Percentiles rank a stretch among this genome's conserved stretches.
phyloP scores from a whole-genome alignment of 129 eudicot species.

The Gnaphalium uliginosum region DNA sequence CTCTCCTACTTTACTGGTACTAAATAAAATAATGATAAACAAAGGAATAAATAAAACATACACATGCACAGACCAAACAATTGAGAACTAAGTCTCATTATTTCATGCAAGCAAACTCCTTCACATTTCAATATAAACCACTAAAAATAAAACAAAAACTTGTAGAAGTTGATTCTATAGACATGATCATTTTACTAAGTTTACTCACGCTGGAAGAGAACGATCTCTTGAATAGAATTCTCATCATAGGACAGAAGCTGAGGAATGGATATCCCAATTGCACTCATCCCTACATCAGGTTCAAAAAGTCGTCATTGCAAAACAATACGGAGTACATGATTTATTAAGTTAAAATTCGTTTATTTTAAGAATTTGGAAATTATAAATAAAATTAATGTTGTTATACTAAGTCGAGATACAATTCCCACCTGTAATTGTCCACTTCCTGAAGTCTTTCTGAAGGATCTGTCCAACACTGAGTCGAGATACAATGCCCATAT shows the following conservation, averaged over 20 bases:
- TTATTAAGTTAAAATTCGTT: neutral
- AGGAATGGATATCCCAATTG: constrained; percentile 52
- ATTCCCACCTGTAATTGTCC: constrained; percentile 55
- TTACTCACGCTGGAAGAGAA: constrained; percentile 60
- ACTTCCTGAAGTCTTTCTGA: constrained; percentile 60
- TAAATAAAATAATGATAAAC: no score
- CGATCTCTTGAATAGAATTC: constrained; percentile 51
- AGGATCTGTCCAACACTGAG: constrained; percentile 61
- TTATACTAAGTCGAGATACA: constrained; percentile 13
- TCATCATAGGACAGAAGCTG: constrained; percentile 56
- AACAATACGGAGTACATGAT: neutral
- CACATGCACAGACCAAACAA: no score
- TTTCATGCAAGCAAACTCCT: no score
- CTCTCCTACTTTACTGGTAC: no score
- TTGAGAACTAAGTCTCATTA: no score
- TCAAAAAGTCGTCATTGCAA: constrained; percentile 13
- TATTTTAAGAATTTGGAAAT: neutral
- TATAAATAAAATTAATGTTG: neutral
- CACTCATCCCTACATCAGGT: constrained; percentile 61
- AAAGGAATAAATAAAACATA: no score
- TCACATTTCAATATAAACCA: no score
- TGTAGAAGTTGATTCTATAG: neutral
- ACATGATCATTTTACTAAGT: neutral
- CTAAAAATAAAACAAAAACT: no score
- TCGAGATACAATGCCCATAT: constrained; percentile 44